Evolutionary conservation across 2,329 filamentous ascomycete species (phyloP), one percentile per base, ranked within the genome.

Genomic region (Verticillium klebahnii): DNA sequence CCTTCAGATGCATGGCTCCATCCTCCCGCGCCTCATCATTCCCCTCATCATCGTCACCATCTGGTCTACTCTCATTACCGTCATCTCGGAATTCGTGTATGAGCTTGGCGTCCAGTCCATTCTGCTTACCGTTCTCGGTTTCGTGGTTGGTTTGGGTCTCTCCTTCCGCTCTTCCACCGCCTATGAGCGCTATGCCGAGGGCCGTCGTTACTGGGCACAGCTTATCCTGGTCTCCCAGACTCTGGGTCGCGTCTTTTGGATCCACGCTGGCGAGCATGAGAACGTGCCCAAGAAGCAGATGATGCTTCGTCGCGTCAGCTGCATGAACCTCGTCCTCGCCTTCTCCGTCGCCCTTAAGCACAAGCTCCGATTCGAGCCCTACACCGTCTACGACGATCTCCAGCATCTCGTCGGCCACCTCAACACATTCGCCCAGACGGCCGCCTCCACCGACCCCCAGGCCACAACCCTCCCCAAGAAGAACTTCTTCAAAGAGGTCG

Each of bases 281-380:
- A 79, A 62, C 37, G 62, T 71, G 45, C 75, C 78, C 11, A 81
- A 82, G 23, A 92, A 91, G 69, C 81, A 89, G 54, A 87, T 89
- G 66, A 69, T 93, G 1, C 79, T 95, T 14, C 83, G 80, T 60
- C 94, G 94, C 74, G 71, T 92, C 78, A 87, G 87, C 17, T 87
- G 87, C 7, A 85, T 95, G 74, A 94, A 95, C 72, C 81, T 95
- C 7, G 82, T 95, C 65, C 83, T 92, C 32, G 89, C 91, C 2
- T 95, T 91, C 68, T 84, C 90, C n/a, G 81, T 91, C 19, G 78
- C 92, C 1, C 80, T 96, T 63, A 94, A 94, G 77, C 92, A 95
- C 76, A 89, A 87, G 69, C 84, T 96, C 36, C 90, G 92, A 36
- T 94, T 94, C 72, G 91, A 96, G 72, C 91, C 92, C 1, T 91